Evolutionary conservation across 352 stramenopile species (phyloP).

Genomic region (Phytophthora tentaculata): DNA sequence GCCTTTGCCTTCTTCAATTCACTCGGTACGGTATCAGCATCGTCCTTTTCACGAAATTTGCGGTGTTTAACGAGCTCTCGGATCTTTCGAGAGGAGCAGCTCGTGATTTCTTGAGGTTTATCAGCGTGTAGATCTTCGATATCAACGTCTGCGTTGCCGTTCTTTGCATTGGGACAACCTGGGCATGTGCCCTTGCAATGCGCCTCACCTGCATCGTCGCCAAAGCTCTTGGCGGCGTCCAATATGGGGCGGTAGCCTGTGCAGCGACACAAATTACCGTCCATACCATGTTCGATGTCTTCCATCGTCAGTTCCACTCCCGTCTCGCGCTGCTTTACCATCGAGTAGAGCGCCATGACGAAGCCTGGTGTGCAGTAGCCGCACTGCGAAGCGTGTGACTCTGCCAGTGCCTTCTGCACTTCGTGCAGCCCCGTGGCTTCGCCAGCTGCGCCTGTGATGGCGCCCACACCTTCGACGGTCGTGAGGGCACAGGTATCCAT

Average conservation of each 20-base stretch:
- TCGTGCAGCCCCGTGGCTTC: conserved; percentile 65
- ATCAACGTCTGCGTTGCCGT: conserved; percentile 45
- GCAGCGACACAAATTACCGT: conserved; percentile 97
- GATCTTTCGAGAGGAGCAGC: conserved; percentile 76
- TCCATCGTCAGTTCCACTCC: conserved; percentile 77
- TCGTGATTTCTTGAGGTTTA: conserved; percentile 50
- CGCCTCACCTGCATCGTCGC: conserved; percentile 57
- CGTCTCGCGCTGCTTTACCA: conserved; percentile 80
- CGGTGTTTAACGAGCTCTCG: conserved; percentile 55
- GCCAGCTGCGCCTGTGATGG: conserved; percentile 34
- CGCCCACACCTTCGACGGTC: conserved; percentile 85
- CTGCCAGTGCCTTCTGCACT: conserved; percentile 89
- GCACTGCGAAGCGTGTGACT: conserved; percentile 95
- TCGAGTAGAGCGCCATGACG: conserved; percentile 86
- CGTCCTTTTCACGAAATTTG: conserved; percentile 26
- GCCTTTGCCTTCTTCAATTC: conserved; percentile 24
- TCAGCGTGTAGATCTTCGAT: conserved; percentile 61
- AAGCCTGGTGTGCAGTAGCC: conserved; percentile 93
- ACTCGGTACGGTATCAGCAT: conserved; percentile 24
- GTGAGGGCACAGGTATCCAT: conserved; percentile 88
- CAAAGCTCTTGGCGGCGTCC: conserved; percentile 90
- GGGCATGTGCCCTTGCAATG: conserved; percentile 72
- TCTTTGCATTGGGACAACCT: conserved; percentile 71
- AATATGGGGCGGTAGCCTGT: conserved; percentile 89
- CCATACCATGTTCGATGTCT: conserved; percentile 94